Conservation (phyloP, 805 yeast species). For the Hanseniaspora vineae region DNA sequence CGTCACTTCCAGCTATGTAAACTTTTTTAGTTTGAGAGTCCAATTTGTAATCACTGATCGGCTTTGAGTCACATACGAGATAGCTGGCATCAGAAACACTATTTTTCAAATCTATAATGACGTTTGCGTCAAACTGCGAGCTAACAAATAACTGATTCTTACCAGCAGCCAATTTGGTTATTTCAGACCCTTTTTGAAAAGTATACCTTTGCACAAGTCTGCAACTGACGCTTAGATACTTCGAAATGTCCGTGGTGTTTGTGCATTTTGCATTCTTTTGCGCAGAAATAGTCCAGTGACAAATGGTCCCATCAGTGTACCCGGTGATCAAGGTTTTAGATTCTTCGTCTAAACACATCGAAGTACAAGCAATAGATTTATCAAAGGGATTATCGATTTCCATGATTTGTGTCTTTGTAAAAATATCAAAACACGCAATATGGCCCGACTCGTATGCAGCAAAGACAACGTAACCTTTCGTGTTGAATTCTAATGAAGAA, state of each 20-base stretch:
- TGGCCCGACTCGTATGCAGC: constrained; percentile 32
- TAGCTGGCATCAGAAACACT: background rate
- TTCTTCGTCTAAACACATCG: background rate
- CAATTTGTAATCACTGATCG: background rate
- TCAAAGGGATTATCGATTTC: constrained; percentile 18
- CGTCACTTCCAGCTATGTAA: background rate
- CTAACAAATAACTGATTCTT: constrained; percentile 9
- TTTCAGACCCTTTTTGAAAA: background rate
- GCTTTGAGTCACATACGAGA: background rate
- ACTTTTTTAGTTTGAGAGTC: background rate
- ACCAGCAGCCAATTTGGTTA: background rate
- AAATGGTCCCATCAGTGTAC: constrained; percentile 18
- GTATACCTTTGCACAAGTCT: no score
- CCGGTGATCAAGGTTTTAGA: constrained; percentile 20
- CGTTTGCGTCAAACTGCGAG: constrained; percentile 19
- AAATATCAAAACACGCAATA: constrained; percentile 29
- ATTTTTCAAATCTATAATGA: background rate
- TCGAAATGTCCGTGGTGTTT: no score
- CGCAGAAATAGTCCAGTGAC: constrained; percentile 25
- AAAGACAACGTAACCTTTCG: constrained; percentile 29
- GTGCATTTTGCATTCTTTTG: no score
- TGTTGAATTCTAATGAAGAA: constrained; percentile 35
- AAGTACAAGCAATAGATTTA: constrained; percentile 11
- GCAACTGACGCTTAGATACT: no score
- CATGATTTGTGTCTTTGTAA: constrained; percentile 12